Base-by-base conservation (phyloP, 1,284 basidiomycete genomes). In the Fomitopsis schrenkii region DNA sequence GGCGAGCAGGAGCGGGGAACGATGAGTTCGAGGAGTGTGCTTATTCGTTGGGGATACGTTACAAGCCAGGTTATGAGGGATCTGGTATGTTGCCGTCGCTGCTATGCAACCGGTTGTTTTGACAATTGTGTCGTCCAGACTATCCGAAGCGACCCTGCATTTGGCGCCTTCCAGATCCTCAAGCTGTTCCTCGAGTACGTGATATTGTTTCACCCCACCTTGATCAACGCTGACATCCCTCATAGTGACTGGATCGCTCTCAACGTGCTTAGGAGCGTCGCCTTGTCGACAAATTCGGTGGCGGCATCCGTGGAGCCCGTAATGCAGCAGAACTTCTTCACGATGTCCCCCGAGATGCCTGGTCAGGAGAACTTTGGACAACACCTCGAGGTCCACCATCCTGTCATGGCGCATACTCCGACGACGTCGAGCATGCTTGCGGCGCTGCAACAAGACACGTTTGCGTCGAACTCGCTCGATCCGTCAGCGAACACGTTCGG, bases 31-130 rank as follows among this genome's bases (percentile, higher is more conserved):
- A 80, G 91, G 65, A 93, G 91, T 71, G 84, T 94, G 57, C 79
- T 94, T 69, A 94, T 94, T 72, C 86, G 92, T 57, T 94, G 91
- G 91, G 91, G 92, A 61, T 94, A 94, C 76, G 93, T 94, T 71
- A 94, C 92, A 33, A 93, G 91, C 74, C 91, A 94, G 74, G 87
- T 94, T 66, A 94, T 94, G 90, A 80, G 91, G 66, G 91, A 94
- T 75, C 76, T 94, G 74, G 90, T 93, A 70, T 46, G n/a, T 61
- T 61, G 52, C n/a, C 35, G 14, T 22, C 69, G 50, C 55, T 33
- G 46, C 26, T 59, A 38, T 42, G 8, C 14, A 30, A 12, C 46
- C 33, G 7, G 26, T 26, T 63, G 62, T 61, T 66, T 58, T 67
- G 68, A 60, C 59, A 59, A 59, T 48, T 57, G 54, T 45, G 57